These are phyloP conservation scores for Annona cherimola DNA, from an alignment of 164 flowering plant species.

Conservation along the genomic window DNA sequence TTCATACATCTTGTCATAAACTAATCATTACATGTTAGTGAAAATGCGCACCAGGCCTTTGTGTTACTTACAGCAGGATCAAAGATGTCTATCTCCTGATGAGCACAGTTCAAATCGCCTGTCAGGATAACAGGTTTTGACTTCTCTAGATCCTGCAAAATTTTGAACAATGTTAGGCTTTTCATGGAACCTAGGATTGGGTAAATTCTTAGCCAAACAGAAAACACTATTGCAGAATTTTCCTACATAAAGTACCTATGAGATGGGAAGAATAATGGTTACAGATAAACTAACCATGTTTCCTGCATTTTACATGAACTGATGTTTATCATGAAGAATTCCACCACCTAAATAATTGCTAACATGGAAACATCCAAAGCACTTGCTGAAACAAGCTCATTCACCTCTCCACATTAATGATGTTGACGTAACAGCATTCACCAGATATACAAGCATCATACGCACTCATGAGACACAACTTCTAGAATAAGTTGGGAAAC, in stretches of 20 bases:
- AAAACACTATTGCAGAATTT: background rate
- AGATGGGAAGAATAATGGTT: background rate
- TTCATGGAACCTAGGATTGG: background rate
- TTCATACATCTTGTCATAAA: no score
- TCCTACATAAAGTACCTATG: background rate
- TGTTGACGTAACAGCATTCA: no score
- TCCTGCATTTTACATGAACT: background rate
- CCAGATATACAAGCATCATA: no score
- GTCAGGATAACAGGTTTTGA: slow-evolving; percentile 95
- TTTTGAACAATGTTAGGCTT: slow-evolving; percentile 4
- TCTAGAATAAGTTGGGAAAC: no score
- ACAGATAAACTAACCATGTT: no score
- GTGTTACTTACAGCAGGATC: slow-evolving; percentile 80
- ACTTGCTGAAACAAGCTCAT: background rate
- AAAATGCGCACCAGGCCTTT: background rate
- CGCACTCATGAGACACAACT: no score
- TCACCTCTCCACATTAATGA: background rate
- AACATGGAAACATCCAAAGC: background rate
- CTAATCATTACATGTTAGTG: no score
- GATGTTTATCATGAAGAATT: background rate
- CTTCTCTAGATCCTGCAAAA: slow-evolving; percentile 83
- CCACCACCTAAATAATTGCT: background rate
- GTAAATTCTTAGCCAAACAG: background rate
- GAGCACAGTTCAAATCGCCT: slow-evolving; percentile 96
- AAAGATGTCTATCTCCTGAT: slow-evolving; percentile 90